Percentiles rank a stretch among this genome's conserved stretches.
Evolutionary conservation across 176 grass and related monocot genomes (phyloP).

Genomic region (maize (Zea mays)): DNA sequence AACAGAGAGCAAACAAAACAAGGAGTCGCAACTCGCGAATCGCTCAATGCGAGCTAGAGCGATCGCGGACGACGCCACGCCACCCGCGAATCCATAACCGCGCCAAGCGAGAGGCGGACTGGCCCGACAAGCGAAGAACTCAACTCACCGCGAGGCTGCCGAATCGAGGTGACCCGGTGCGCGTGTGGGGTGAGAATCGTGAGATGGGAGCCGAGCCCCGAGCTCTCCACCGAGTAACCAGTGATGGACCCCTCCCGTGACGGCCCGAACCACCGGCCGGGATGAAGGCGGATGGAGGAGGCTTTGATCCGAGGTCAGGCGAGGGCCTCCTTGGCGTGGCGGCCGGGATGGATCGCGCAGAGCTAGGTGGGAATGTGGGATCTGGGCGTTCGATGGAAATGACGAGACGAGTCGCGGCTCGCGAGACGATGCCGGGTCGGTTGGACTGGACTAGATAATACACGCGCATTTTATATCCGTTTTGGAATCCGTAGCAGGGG

Average conservation of each 20-base stretch:
- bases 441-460: background rate
- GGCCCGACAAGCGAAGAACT: background rate
- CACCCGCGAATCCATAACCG: background rate
- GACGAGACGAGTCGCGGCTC: conserved; percentile 22
- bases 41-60: conserved; percentile 19
- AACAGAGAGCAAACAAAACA: background rate
- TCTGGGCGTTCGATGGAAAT: conserved; percentile 17
- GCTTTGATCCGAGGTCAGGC: background rate
- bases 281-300: background rate
- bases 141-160: conserved; percentile 13
- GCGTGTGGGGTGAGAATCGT: background rate
- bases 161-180: background rate
- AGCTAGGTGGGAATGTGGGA: background rate
- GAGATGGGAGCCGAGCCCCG: background rate
- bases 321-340: no score
- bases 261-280: background rate
- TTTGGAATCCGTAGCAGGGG: conserved; percentile 14
- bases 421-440: background rate
- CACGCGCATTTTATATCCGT: conserved; percentile 37
- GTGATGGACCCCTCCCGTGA: background rate
- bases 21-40: background rate
- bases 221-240: background rate
- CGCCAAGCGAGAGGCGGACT: background rate
- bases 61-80: background rate
- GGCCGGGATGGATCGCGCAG: no score